These are phyloP conservation scores for Diaporthe amygdali DNA, from an alignment of 2,329 filamentous ascomycete species.

Conservation along the genomic window DNA sequence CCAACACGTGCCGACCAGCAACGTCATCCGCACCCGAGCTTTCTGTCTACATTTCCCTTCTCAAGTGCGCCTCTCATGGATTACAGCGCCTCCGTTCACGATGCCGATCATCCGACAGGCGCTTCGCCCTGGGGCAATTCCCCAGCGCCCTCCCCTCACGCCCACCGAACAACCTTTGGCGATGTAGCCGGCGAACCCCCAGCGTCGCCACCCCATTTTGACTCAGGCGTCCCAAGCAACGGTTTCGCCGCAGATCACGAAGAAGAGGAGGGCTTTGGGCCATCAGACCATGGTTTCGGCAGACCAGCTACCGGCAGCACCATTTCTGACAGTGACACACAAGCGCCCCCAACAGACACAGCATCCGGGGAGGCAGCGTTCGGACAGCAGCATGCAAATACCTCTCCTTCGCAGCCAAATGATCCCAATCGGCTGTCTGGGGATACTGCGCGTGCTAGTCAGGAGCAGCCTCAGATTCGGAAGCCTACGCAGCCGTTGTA, in stretches of 20 bases:
- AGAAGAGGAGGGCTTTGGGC: conserved; percentile 40
- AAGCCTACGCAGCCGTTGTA: conserved; percentile 69
- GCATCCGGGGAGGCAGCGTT: conserved; percentile 33
- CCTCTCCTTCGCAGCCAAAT: conserved; percentile 25
- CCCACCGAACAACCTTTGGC: conserved; percentile 49
- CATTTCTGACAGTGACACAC: conserved; percentile 48
- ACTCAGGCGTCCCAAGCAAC: conserved; percentile 46
- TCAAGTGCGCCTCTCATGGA: conserved; percentile 49
- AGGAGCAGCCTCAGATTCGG: conserved; percentile 58
- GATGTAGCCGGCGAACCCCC: conserved; percentile 45
- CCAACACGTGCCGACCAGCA: conserved; percentile 11
- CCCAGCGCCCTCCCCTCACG: conserved; percentile 55
- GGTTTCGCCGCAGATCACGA: conserved; percentile 45
- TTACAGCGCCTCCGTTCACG: conserved; percentile 61
- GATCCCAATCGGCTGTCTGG: conserved; percentile 30
- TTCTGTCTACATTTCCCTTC: not conserved
- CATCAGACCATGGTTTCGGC: conserved; percentile 45
- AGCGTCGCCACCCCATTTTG: conserved; percentile 47
- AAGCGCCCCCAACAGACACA: conserved; percentile 37
- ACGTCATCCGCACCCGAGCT: conserved; percentile 27
- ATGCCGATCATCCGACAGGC: conserved; percentile 57
- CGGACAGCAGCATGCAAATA: conserved; percentile 21
- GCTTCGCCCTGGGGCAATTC: conserved; percentile 63
- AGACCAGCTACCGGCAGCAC: conserved; percentile 54
- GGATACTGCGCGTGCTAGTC: conserved; percentile 29